Conservation (phyloP, 257 asterid species). For the Nemophila menziesii region DNA sequence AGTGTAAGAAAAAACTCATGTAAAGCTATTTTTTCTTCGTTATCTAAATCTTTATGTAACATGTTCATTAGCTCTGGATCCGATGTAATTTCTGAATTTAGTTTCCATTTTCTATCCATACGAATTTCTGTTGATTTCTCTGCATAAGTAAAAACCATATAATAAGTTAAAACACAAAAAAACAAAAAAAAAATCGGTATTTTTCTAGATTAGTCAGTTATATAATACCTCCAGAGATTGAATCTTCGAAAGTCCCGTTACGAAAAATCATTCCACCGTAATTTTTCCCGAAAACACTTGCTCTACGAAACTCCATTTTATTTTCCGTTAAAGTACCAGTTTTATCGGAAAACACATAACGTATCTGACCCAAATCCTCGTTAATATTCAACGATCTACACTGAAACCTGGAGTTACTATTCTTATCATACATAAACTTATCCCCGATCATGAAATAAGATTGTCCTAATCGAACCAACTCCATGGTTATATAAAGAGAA, state of each 20-base stretch:
- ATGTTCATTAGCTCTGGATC: constrained; percentile 64
- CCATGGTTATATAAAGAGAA: constrained; percentile 97
- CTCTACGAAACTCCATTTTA: constrained; percentile 92
- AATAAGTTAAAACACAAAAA: neutral
- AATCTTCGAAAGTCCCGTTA: constrained; percentile 28
- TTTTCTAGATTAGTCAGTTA: neutral
- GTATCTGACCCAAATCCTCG: constrained; percentile 96
- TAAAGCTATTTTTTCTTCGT: constrained; percentile 65
- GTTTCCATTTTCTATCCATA: constrained; percentile 49
- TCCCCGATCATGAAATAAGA: constrained; percentile 98
- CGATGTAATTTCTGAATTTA: constrained; percentile 50
- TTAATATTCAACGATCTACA: constrained; percentile 97
- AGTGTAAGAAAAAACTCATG: constrained; percentile 83
- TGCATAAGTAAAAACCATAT: constrained; percentile 21
- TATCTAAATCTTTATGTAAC: constrained; percentile 48
- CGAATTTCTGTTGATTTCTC: constrained; percentile 23
- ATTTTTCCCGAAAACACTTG: constrained; percentile 72
- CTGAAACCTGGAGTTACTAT: constrained; percentile 79
- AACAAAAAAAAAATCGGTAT: constrained; percentile 2
- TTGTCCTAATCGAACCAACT: constrained; percentile 95
- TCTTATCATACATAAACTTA: constrained; percentile 62
- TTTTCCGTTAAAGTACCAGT: constrained; percentile 96
- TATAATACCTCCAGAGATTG: constrained; percentile 56
- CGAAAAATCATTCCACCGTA: constrained; percentile 35
- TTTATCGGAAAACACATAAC: constrained; percentile 85